Base-by-base conservation (phyloP, 495 filamentous ascomycete species). In the Talaromyces thailandensis region DNA sequence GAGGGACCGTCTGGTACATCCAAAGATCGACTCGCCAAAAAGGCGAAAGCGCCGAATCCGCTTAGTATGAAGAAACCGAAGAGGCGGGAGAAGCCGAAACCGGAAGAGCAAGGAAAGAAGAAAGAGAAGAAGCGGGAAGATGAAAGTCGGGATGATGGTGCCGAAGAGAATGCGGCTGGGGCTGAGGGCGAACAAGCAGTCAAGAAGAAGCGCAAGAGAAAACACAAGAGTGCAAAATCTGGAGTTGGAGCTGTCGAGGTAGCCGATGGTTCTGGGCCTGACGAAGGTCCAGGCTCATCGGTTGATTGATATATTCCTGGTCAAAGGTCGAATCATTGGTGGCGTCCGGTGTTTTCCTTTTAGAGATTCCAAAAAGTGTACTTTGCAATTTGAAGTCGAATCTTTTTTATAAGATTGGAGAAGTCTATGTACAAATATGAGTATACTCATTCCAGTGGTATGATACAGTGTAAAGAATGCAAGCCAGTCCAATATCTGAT, bases 31-130 rank as follows among this genome's bases (percentile, higher is more conserved):
- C 89, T 82, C 66, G 76, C 80, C 64, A 88, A 84, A 63, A 92
- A 93, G 21, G 81, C 77, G 0, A 97, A 93, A 73, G 87, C 80
- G 7, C 92, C 93, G 8, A 98, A 98, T 78, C 94, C 94, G 9
- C 77, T 98, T 64, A 86, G 91, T 63, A 76, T 96, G 65, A 95
- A 91, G 81, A 98, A 96, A 76, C 72, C 86, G 60, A 91, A 89
- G 78, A 87, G 80, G 69, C 69, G 63, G 63, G 58, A 69, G 64
- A 64, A 65, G 51, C 63, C 61, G 32, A 64, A 61, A 45, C 12
- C 57, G 23, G 29, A 55, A 25, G 26, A 58, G 18, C 67, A 69
- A 48, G 64, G 48, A 8, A 63, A 58, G 48, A 53, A 51, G 23
- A 53, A 23, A 5, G 66, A 73, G 43, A 65, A 64, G 29, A 58